Conservation (phyloP, 192 early-diverging fungal genomes). For the Coemansia sp. region DNA sequence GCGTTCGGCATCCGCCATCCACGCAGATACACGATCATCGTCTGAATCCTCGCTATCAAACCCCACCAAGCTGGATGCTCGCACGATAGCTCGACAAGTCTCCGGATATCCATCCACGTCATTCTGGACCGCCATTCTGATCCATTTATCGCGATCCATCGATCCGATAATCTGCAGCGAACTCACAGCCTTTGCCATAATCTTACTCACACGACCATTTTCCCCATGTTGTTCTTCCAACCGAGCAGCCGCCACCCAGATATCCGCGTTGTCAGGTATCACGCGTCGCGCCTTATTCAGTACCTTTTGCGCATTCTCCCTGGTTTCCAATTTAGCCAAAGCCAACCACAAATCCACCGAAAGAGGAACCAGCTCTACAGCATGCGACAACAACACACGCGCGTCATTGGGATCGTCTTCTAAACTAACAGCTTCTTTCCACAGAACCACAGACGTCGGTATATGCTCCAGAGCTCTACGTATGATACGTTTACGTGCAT, state of each 20-base stretch:
- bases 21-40: constrained; percentile 75
- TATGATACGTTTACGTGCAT: constrained; percentile 70
- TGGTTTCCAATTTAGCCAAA: constrained; percentile 86
- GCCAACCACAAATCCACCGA: constrained; percentile 96
- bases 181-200: constrained; percentile 74
- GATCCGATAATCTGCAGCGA: constrained; percentile 56
- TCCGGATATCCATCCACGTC: constrained; percentile 76
- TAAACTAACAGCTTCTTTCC: constrained; percentile 88
- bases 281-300: constrained; percentile 85
- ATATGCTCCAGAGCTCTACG: constrained; percentile 92
- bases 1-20: constrained; percentile 90
- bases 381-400: constrained; percentile 83
- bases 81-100: constrained; percentile 84
- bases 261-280: constrained; percentile 87
- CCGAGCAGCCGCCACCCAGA: constrained; percentile 93
- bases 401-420: constrained; percentile 95
- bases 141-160: constrained; percentile 85
- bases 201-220: constrained; percentile 62
- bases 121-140: constrained; percentile 80
- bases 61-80: constrained; percentile 70
- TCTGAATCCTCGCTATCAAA: constrained; percentile 66
- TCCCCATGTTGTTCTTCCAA: constrained; percentile 84
- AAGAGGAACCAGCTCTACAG: constrained; percentile 90
- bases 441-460: constrained; percentile 87
- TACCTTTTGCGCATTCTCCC: constrained; percentile 85